Conservation (phyloP, 306 rosid species). For the Dryas drummondii region DNA sequence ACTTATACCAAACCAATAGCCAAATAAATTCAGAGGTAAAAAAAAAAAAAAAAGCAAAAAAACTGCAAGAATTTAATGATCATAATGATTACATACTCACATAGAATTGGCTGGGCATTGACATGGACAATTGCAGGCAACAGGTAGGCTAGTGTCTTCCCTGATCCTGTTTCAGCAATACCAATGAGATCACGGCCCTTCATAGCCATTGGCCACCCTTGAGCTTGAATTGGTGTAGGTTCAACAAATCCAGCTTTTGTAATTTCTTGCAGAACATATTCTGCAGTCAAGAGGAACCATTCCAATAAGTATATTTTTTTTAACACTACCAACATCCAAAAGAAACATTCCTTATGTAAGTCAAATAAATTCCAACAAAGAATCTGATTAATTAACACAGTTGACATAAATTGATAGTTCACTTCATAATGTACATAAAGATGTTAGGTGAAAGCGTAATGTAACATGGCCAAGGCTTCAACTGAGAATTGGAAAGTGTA, state of each 20-base stretch:
- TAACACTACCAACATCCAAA: slow-evolving; percentile 1
- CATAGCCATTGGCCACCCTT: slow-evolving; percentile 99
- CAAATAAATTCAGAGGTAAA: background rate
- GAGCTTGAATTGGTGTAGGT: slow-evolving; percentile 97
- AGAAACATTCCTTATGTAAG: slow-evolving; percentile 6
- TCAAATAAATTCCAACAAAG: background rate
- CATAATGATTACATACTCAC: slow-evolving; percentile 39
- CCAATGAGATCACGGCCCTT: slow-evolving; percentile 96
- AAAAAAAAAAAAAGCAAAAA: background rate
- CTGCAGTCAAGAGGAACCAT: slow-evolving; percentile 36
- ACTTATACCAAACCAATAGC: background rate
- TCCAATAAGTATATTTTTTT: slow-evolving; percentile 17
- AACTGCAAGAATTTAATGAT: background rate
- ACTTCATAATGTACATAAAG: background rate
- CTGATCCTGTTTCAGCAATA: slow-evolving; percentile 98
- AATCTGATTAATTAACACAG: background rate
- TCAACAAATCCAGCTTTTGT: slow-evolving; percentile 85
- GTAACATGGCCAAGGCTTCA: background rate
- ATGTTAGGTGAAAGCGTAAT: background rate
- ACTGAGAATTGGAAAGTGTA: background rate
- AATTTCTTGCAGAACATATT: slow-evolving; percentile 86
- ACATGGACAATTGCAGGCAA: slow-evolving; percentile 98
- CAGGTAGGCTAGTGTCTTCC: slow-evolving; percentile 94
- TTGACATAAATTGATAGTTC: background rate
- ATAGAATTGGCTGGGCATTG: slow-evolving; percentile 90